Percentiles rank a stretch among this genome's conserved stretches.
phyloP scores from a whole-genome alignment of 331 rosid species.

The Prunus yedoensis region DNA sequence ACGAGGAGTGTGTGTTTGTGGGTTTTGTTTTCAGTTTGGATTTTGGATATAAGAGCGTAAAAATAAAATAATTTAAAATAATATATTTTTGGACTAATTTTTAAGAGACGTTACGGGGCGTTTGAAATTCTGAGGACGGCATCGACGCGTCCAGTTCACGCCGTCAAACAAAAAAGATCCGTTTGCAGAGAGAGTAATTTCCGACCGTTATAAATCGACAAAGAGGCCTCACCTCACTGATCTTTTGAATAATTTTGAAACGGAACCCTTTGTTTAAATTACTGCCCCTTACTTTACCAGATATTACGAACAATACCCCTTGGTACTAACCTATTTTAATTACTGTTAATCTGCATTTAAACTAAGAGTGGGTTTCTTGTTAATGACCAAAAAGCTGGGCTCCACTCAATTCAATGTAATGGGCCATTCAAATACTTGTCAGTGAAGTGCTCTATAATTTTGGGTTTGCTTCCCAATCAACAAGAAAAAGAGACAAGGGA shows the following conservation, averaged over 20 bases:
- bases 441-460: background rate
- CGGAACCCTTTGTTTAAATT: slow-evolving; percentile 9
- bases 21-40: background rate
- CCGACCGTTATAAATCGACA: slow-evolving; percentile 69
- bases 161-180: slow-evolving; percentile 30
- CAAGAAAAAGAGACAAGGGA: background rate
- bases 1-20: background rate
- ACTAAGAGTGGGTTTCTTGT: background rate
- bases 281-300: background rate
- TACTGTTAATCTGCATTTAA: background rate
- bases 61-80: slow-evolving; percentile 7
- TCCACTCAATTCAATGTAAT: background rate
- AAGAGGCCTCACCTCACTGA: slow-evolving; percentile 1
- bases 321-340: background rate
- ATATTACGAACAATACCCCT: slow-evolving; percentile 17
- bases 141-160: slow-evolving; percentile 35
- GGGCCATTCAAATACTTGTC: slow-evolving; percentile 1
- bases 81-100: background rate
- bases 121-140: slow-evolving; percentile 33
- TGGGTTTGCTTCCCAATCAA: background rate
- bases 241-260: slow-evolving; percentile 32
- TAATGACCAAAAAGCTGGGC: background rate
- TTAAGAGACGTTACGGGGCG: slow-evolving; percentile 30
- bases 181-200: slow-evolving; percentile 30
- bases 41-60: slow-evolving; percentile 19